Base-by-base conservation (phyloP, 805 yeast species). In the Saturnispora dispora region DNA sequence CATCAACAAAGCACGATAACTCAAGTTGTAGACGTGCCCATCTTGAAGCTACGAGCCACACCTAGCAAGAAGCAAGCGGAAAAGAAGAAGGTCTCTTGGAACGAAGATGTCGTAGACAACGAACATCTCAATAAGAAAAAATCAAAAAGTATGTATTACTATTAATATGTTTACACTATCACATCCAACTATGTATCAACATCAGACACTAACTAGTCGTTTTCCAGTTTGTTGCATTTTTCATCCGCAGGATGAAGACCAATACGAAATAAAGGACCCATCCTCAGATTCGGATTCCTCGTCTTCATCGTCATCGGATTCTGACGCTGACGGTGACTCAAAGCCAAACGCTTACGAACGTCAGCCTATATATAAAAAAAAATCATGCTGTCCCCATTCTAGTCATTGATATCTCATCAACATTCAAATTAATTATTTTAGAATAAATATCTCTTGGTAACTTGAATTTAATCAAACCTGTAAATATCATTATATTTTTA, bases 391-490 rank as follows among this genome's bases (percentile, higher is more conserved):
- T 33, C 35, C 17, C 47, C n/a, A 13, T 15, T 62, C 58, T 45
- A 32, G 33, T 17, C 33, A 22, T 45, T 17, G 27, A 45, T 43
- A 43, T n/a, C 20, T 32, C 46, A 28, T 27, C 46, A 41, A 44
- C 44, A 22, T 22, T 32, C n/a, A 41, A 28, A 40, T 32, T 45
- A 45, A 30, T 22, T 6, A 47, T 32, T 37, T 37, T 28, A 58
- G 86, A 80, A 63, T 85, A 88, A 0, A 88, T 82, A 59, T 88
- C 95, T 52, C 84, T 69, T 8, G 96, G 95, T 95, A 90, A 88
- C 64, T 85, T 83, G 68, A 86, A 89, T 68, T 88, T 95, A 36
- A 90, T 83, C 82, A 91, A 85, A 54, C 97, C 98, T 6, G 97
- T 96, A 65, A 85, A 91, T 3, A 90, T 80, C 89, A 90, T 88